Evolutionary conservation across 2,329 filamentous ascomycete genomes (phyloP).

Genomic region (Paecilomyces fulvus): DNA sequence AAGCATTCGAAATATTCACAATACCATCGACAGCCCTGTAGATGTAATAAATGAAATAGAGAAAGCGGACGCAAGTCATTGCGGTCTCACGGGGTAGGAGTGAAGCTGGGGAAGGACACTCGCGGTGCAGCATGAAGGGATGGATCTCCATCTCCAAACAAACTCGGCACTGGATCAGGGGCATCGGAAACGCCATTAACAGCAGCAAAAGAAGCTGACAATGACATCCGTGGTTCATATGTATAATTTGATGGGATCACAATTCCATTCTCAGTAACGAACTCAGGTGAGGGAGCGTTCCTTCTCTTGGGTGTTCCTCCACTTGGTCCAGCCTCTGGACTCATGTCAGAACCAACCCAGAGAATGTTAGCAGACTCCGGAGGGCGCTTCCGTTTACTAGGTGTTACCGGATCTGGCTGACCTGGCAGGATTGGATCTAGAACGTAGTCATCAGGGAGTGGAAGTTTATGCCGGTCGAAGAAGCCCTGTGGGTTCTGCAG

Average conservation of each 20-base stretch:
- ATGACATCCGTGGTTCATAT: neutral
- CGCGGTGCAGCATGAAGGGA: neutral
- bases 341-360: constrained; percentile 6
- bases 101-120: neutral
- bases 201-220: neutral
- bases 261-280: constrained; percentile 11
- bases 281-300: constrained; percentile 2
- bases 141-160: neutral
- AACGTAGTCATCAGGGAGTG: constrained; percentile 23
- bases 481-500: constrained; percentile 23
- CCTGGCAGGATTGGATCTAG: neutral
- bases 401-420: neutral
- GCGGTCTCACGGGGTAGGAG: neutral
- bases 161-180: neutral
- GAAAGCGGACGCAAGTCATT: neutral
- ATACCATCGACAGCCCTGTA: neutral
- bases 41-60: neutral
- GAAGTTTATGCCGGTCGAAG: constrained; percentile 30
- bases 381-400: neutral
- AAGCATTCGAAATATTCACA: neutral
- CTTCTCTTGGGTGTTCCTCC: constrained; percentile 6
- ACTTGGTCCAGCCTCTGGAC: neutral
- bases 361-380: neutral
- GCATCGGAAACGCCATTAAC: neutral
- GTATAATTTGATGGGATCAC: constrained; percentile 2